Base-by-base conservation (phyloP, 2,329 filamentous ascomycete species). In the Saccharata proteae region DNA sequence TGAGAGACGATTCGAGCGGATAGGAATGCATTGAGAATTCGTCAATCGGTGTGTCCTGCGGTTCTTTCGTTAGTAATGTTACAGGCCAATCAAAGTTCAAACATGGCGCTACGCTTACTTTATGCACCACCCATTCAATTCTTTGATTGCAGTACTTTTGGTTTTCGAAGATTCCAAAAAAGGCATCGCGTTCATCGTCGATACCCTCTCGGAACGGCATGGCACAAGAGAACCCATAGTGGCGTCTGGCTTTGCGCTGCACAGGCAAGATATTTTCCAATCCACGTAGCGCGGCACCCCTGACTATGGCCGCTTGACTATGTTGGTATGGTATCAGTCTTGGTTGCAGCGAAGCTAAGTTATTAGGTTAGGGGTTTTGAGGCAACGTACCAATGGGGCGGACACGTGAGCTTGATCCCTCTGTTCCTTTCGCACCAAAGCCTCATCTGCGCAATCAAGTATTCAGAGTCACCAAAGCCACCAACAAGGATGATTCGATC, bases 401-500 rank as follows among this genome's bases (percentile, higher is more conserved):
- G 32, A 5, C 32, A 35, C 5, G 32, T 30, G 4, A 35, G 32
- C 17, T 35, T 29, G 18, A 35, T 15, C 9, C 23, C 7, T 3
- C 26, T 16, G 3, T 7, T 7, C 4, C 8, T n/a, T 4, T 3
- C 13, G 18, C 31, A 37, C 37, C 37, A 39, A 3, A 11, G 10
- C 3, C 12, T 14, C 12, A 39, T 26, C 7, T 10, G 7, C 7
- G 21, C 18, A 18, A 29, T 34, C 5, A 39, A 17, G 15, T 34
- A 36, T 3, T 13, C 7, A 1, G 37, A 39, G 11, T 39, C 34
- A 4, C 37, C 35, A 16, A 39, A 39, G 5, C 37, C 37, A 4
- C 37, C 37, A 6, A 39, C 37, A 10, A 39, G 31, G 15, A 39
- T 39, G 21, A 39, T 16, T 5, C 27, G 34, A 11, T 22, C 9